Evolutionary conservation across 257 asterid genomes (phyloP), one percentile per base, ranked within the genome.

Genomic region (Solanum dulcamara): DNA sequence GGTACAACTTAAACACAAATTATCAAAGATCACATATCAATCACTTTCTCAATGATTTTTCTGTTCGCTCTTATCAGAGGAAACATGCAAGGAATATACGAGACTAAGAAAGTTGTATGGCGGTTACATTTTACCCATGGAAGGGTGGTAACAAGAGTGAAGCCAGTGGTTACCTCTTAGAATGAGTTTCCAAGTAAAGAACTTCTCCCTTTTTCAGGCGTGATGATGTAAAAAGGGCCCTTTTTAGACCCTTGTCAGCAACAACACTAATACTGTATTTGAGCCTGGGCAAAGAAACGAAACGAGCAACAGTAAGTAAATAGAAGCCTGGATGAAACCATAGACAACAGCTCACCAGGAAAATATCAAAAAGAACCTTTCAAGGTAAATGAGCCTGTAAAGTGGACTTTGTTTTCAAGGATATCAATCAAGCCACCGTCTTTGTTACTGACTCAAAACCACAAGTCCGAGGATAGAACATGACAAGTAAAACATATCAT

Each of bases 181-280:
- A 87, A 89, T 90, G 97, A 44, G 98, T 93, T 91, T 97, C 99
- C 44, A 95, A 92, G 83, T 93, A 95, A 33, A 97, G 91, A 86
- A 95, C 99, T 89, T 97, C 98, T 28, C 99, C 99, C 91, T 90
- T 92, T 91, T 95, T 95, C 90, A 97, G 87, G 88, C 99, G 99
- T 44, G 99, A 94, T 37, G 98, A 94, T 74, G 99, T 95, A 81
- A 93, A 97, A 67, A 90, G 92, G 24, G 97, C 89, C 89, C 87
- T 94, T 88, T 93, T 93, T 24, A 93, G 89, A 75, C 99, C 99
- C 86, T 94, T 97, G 91, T 97, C 99, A 44, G 99, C 98, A 89
- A 97, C 97, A 81, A 93, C 97, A 88, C 96, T 95, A 42, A 95
- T 91, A 88, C 98, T 92, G 91, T 97, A 97, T 87, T 97, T 97